phyloP scores from a whole-genome alignment of 2,329 filamentous ascomycete genomes.

The Colletotrichum endophyticum region DNA sequence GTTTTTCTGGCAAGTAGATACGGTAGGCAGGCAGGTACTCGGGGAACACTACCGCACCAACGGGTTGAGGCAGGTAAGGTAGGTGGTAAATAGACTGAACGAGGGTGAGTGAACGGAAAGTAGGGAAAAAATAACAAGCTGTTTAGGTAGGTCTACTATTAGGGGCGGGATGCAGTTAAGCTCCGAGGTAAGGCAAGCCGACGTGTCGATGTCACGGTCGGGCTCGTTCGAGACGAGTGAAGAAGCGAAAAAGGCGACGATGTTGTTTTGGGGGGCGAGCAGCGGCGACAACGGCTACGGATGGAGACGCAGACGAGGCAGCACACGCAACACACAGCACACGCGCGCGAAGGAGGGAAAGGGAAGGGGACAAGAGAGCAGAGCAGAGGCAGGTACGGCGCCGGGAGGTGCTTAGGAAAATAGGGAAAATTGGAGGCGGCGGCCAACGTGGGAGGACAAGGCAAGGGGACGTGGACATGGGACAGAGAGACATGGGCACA shows the following conservation, averaged over 20 bases:
- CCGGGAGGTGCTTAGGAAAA: slow-evolving; percentile 14
- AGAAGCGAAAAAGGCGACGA: not conserved
- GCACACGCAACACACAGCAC: slow-evolving; percentile 5
- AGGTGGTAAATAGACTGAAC: slow-evolving; percentile 4
- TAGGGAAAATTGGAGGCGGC: slow-evolving; percentile 10
- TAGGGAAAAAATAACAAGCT: not conserved
- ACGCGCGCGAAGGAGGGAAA: not conserved
- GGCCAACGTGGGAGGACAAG: not conserved
- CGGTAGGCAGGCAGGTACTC: not conserved
- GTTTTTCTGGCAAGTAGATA: not conserved
- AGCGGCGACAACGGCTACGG: slow-evolving; percentile 4
- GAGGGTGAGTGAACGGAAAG: slow-evolving; percentile 8
- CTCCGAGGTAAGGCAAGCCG: not conserved
- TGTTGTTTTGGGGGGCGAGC: not conserved
- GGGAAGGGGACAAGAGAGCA: not conserved
- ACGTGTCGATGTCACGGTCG: not conserved
- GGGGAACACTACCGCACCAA: not conserved
- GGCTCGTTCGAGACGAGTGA: slow-evolving; percentile 5
- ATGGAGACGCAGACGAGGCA: not conserved
- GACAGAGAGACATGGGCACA: slow-evolving; percentile 11
- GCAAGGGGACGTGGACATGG: not conserved
- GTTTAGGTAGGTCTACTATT: slow-evolving; percentile 16
- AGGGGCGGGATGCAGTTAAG: slow-evolving; percentile 1
- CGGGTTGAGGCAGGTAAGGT: not conserved
- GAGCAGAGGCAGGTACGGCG: not conserved